These are phyloP conservation scores for Penicillium lividum DNA, from an alignment of 495 filamentous ascomycete species.

Conservation along the genomic window DNA sequence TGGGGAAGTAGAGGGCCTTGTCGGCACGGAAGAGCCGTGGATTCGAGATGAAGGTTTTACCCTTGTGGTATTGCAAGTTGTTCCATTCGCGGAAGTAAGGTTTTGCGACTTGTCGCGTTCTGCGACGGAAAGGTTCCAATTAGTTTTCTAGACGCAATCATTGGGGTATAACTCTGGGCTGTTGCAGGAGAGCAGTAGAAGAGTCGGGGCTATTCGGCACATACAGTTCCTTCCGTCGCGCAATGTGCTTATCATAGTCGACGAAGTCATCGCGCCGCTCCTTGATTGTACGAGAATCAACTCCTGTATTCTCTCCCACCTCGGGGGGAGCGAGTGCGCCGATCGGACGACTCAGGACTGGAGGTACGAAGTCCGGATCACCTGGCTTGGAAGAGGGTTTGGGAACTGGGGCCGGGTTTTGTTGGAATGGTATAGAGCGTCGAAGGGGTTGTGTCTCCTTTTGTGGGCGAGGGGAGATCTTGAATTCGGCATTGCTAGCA, in stretches of 20 bases:
- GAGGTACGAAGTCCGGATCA: conserved; percentile 64
- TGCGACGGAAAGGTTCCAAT: conserved; percentile 18
- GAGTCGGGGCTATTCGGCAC: conserved; percentile 2
- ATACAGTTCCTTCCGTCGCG: conserved; percentile 70
- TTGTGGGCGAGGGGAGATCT: conserved; percentile 1
- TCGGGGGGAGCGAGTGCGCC: conserved; percentile 71
- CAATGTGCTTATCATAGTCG: conserved; percentile 79
- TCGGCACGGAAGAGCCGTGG: conserved; percentile 72
- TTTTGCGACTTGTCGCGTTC: conserved; percentile 60
- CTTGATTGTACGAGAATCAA: conserved; percentile 64
- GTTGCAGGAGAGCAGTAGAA: background rate
- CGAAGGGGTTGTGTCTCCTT: conserved; percentile 9
- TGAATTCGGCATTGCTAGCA: conserved; percentile 9
- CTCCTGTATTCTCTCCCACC: conserved; percentile 76
- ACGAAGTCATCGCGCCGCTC: conserved; percentile 79
- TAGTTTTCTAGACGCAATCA: background rate
- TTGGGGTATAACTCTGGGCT: background rate
- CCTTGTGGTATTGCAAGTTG: conserved; percentile 75
- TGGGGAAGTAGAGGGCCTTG: conserved; percentile 87
- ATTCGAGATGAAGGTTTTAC: conserved; percentile 86
- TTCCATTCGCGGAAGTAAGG: conserved; percentile 94
- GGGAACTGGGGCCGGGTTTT: conserved; percentile 24
- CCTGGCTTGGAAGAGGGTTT: conserved; percentile 37
- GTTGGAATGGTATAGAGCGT: conserved; percentile 33
- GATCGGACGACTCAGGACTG: conserved; percentile 74